phyloP scores from a whole-genome alignment of 176 grass and related monocot species.

The Pontederia paniculata region DNA sequence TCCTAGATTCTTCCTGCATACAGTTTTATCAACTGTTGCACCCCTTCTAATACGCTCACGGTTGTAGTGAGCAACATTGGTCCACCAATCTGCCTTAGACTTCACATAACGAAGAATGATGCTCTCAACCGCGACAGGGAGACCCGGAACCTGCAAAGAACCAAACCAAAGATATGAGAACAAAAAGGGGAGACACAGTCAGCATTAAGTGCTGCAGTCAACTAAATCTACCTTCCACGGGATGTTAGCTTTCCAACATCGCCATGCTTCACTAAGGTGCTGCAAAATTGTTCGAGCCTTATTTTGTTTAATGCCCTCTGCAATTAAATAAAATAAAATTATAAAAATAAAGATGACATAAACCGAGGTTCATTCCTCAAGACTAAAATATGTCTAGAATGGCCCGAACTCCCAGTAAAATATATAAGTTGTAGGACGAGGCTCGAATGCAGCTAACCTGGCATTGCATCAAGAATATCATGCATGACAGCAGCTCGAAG shows the following conservation, averaged over 20 bases:
- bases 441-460: slow-evolving; percentile 18
- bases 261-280: slow-evolving; percentile 97
- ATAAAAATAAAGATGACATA: neutral
- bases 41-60: slow-evolving; percentile 94
- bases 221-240: slow-evolving; percentile 63
- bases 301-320: slow-evolving; percentile 98
- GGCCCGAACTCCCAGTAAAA: neutral
- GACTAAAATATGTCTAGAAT: neutral
- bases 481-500: slow-evolving; percentile 98
- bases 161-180: neutral
- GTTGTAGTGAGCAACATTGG: slow-evolving; percentile 97
- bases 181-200: neutral
- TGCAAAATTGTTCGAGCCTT: slow-evolving; percentile 92
- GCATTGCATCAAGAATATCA: slow-evolving; percentile 99
- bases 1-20: slow-evolving; percentile 95
- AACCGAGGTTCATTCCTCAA: neutral
- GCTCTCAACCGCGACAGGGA: slow-evolving; percentile 89
- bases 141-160: slow-evolving; percentile 51
- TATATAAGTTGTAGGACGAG: neutral
- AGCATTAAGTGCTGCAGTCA: neutral
- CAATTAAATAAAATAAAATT: neutral
- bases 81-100: slow-evolving; percentile 99
- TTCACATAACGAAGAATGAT: slow-evolving; percentile 99
- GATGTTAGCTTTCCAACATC: slow-evolving; percentile 99
- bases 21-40: slow-evolving; percentile 97